A percentile compares a stretch with the other conserved stretches of the same genome.
These are phyloP conservation scores for Pulveroboletus sp. DNA, from an alignment of 768 basidiomycete genomes.

Conservation along the genomic window DNA sequence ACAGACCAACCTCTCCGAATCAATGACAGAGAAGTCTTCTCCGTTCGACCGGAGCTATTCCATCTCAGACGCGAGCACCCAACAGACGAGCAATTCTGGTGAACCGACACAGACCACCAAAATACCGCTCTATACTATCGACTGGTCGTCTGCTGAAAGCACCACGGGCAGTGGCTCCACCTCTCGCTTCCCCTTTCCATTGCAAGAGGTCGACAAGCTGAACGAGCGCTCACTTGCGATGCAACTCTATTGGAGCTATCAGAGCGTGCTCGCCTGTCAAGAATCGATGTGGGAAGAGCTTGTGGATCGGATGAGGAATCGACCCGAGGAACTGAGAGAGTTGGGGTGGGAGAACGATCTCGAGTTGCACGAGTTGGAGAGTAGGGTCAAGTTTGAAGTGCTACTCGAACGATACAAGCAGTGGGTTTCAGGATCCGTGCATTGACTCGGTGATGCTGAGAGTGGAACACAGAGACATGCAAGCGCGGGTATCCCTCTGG, in stretches of 20 bases:
- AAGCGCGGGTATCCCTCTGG: constrained; percentile 59
- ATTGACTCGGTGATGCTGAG: constrained; percentile 1
- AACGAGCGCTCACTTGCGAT: constrained; percentile 62
- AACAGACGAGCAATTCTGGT: constrained; percentile 15
- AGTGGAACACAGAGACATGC: constrained; percentile 50
- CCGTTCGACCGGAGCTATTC: constrained; percentile 29
- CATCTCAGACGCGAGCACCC: constrained; percentile 22
- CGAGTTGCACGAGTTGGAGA: constrained; percentile 53
- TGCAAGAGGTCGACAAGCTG: constrained; percentile 41
- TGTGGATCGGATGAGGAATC: constrained; percentile 55
- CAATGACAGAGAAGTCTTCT: constrained; percentile 30
- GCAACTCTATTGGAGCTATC: constrained; percentile 65
- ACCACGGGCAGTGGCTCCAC: constrained; percentile 33
- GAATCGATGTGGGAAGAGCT: constrained; percentile 79
- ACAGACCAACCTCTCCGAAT: constrained; percentile 27
- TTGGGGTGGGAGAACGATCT: constrained; percentile 72
- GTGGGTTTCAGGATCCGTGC: constrained; percentile 32
- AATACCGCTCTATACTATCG: constrained; percentile 39
- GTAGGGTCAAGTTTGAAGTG: constrained; percentile 53
- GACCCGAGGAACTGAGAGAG: constrained; percentile 45
- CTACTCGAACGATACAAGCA: constrained; percentile 53
- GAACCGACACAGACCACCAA: constrained; percentile 16
- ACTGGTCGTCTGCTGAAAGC: constrained; percentile 42
- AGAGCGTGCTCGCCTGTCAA: constrained; percentile 57
- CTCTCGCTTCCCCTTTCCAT: constrained; percentile 34